A percentile compares a stretch with the other conserved stretches of the same genome.
These are phyloP conservation scores for Tylopilus felleus DNA, from an alignment of 768 basidiomycete species.

Conservation along the genomic window DNA sequence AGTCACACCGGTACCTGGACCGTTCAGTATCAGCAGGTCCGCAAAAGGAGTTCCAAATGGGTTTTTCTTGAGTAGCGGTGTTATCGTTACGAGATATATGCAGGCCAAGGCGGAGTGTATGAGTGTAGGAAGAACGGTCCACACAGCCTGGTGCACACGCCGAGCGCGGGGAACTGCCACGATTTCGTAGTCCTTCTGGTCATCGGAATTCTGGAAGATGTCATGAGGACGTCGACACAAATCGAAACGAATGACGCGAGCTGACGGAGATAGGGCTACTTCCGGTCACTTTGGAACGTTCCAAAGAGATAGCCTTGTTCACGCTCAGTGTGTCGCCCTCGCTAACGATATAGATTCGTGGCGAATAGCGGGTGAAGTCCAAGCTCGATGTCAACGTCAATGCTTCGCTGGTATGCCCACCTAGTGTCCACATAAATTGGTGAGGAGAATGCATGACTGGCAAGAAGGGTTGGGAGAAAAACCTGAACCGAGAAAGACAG, in stretches of 20 bases:
- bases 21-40: slow-evolving; percentile 85
- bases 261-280: slow-evolving; percentile 15
- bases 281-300: slow-evolving; percentile 34
- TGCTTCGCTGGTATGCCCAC: slow-evolving; percentile 92
- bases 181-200: slow-evolving; percentile 40
- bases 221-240: slow-evolving; percentile 9
- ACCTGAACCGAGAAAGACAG: slow-evolving; percentile 95
- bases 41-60: slow-evolving; percentile 39
- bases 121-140: slow-evolving; percentile 67
- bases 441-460: neutral
- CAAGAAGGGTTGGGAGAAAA: slow-evolving; percentile 22
- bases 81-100: slow-evolving; percentile 56
- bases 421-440: slow-evolving; percentile 42
- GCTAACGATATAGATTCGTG: slow-evolving; percentile 77
- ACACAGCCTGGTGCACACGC: slow-evolving; percentile 74
- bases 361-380: slow-evolving; percentile 70
- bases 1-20: slow-evolving; percentile 89
- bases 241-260: neutral
- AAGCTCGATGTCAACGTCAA: slow-evolving; percentile 68
- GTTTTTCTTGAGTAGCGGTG: slow-evolving; percentile 40
- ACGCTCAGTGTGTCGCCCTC: slow-evolving; percentile 79
- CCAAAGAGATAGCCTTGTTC: slow-evolving; percentile 65
- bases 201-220: slow-evolving; percentile 4
- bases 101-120: slow-evolving; percentile 57
- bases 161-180: slow-evolving; percentile 83